Percentiles rank a stretch among this genome's conserved stretches.
Conservation (phyloP, 1,284 basidiomycete genomes). For the Lentinula novae-zelandiae region DNA sequence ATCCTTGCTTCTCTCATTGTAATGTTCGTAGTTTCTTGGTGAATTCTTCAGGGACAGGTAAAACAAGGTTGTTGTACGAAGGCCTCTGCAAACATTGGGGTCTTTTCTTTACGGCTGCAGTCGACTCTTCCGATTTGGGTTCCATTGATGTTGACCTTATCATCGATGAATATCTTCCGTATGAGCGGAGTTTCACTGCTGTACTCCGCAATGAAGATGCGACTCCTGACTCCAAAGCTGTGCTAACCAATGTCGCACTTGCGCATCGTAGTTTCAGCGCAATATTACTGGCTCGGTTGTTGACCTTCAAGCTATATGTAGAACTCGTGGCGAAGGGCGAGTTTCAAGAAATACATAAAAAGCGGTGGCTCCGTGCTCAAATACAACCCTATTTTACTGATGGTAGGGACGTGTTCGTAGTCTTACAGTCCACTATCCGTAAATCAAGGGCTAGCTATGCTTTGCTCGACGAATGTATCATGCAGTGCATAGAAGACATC, state of each 20-base stretch:
- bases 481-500: background rate
- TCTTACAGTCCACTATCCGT: no score
- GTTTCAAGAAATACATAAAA: no score
- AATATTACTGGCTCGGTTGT: background rate
- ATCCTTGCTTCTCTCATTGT: no score
- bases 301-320: background rate
- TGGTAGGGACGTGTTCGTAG: no score
- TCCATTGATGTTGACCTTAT: no score
- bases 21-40: background rate
- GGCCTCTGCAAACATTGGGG: constrained; percentile 5
- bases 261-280: background rate
- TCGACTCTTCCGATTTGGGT: background rate
- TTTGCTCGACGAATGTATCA: no score
- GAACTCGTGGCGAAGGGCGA: no score
- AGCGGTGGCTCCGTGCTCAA: no score
- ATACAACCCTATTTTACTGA: no score
- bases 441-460: no score
- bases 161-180: no score
- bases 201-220: background rate
- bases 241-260: background rate
- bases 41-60: constrained; percentile 4
- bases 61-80: constrained; percentile 3
- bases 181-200: background rate
- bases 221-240: background rate
- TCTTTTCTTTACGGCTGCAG: background rate